Conservation (phyloP, 2,329 filamentous ascomycete genomes). For the Aspergillus brasiliensis region DNA sequence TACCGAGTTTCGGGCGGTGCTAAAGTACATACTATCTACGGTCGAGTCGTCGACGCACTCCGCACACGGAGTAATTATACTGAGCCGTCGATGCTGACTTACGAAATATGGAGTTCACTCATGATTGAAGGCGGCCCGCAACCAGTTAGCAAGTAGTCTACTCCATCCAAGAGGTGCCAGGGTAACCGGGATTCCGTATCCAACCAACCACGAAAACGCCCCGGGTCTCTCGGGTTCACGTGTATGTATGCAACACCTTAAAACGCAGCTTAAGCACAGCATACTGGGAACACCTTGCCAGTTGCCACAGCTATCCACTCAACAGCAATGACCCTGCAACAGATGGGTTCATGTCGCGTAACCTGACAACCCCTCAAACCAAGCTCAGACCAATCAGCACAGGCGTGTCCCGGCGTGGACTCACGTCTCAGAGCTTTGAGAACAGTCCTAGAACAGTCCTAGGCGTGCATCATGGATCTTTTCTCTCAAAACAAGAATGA, state of each 20-base stretch:
- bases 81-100: not conserved
- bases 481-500: not conserved
- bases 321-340: not conserved
- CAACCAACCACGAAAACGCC: constrained; percentile 1
- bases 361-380: constrained; percentile 4
- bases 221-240: constrained; percentile 13
- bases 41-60: not conserved
- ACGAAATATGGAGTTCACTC: not conserved
- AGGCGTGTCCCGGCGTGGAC: not conserved
- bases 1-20: not conserved
- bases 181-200: not conserved
- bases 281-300: not conserved
- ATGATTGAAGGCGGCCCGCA: not conserved
- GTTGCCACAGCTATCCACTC: not conserved
- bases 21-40: not conserved
- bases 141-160: not conserved
- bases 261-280: constrained; percentile 7
- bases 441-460: not conserved
- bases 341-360: constrained; percentile 6
- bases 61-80: not conserved
- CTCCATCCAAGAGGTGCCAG: not conserved
- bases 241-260: constrained; percentile 12
- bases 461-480: not conserved
- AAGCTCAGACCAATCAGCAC: constrained; percentile 18
- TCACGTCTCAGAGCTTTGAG: not conserved